A percentile compares a stretch with the other conserved stretches of the same genome.
Evolutionary conservation across 2,329 filamentous ascomycete genomes (phyloP).

Genomic region (Parasarocladium wereldwijsianum): DNA sequence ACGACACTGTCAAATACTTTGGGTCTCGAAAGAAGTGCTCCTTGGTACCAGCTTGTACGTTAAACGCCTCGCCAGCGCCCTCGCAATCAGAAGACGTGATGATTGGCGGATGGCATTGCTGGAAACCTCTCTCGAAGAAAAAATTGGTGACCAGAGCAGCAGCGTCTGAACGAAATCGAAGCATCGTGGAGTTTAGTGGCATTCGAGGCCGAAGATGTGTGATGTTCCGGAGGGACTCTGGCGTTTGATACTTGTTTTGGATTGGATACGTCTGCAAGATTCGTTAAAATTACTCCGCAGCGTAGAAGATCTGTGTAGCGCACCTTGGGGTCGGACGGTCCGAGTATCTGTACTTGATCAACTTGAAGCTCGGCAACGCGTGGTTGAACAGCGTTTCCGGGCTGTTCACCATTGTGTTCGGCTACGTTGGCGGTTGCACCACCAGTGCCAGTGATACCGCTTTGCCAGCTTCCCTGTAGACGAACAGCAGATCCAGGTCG

Average conservation of each 20-base stretch:
- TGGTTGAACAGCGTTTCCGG: neutral
- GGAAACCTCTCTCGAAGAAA: slow-evolving; percentile 56
- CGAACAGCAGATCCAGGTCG: slow-evolving; percentile 66
- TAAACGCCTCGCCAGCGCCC: slow-evolving; percentile 88
- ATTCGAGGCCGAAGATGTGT: slow-evolving; percentile 77
- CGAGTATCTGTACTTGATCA: slow-evolving; percentile 52
- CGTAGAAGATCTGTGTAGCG: slow-evolving; percentile 12
- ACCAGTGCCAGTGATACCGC: no score
- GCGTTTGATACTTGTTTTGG: slow-evolving; percentile 89
- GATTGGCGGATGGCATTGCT: slow-evolving; percentile 82
- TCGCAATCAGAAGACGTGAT: slow-evolving; percentile 97
- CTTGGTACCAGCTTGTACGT: slow-evolving; percentile 35
- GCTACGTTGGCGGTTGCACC: no score
- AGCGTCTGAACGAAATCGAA: slow-evolving; percentile 71
- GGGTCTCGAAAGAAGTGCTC: slow-evolving; percentile 60
- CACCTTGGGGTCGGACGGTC: slow-evolving; percentile 67
- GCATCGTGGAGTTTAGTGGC: slow-evolving; percentile 63
- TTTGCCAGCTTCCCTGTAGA: slow-evolving; percentile 62
- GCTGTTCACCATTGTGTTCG: neutral
- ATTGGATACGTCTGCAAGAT: slow-evolving; percentile 64
- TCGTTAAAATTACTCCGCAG: neutral
- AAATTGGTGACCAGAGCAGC: slow-evolving; percentile 60
- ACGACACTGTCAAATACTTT: slow-evolving; percentile 94
- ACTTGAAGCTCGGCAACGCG: slow-evolving; percentile 55
- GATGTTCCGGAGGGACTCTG: slow-evolving; percentile 76